Evolutionary conservation across 1,284 basidiomycete species (phyloP).

Genomic region (Marasmius fiardii): DNA sequence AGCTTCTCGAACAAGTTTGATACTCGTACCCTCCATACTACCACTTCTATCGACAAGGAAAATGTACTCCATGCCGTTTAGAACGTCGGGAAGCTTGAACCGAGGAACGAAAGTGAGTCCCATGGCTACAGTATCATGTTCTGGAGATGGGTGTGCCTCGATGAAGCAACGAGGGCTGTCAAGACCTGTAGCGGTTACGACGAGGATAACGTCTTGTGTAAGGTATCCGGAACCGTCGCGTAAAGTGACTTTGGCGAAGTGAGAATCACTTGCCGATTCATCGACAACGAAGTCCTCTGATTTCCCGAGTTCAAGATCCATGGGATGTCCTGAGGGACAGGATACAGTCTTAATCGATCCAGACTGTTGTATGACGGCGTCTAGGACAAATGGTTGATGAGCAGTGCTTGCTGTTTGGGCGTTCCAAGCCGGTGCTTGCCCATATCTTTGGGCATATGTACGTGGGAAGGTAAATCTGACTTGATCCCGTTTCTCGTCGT

Average conservation of each 20-base stretch:
- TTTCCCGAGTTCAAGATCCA: constrained; percentile 5
- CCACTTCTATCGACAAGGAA: constrained; percentile 34
- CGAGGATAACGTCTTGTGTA: constrained; percentile 21
- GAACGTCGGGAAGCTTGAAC: constrained; percentile 23
- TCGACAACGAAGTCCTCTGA: constrained; percentile 4
- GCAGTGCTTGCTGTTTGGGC: background rate
- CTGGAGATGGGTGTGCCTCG: constrained; percentile 16
- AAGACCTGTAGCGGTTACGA: constrained; percentile 19
- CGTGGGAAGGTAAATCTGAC: constrained; percentile 11
- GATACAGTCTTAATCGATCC: constrained; percentile 7
- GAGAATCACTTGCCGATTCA: background rate
- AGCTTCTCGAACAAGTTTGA: constrained; percentile 22
- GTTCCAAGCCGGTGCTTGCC: constrained; percentile 1
- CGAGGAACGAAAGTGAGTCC: constrained; percentile 28
- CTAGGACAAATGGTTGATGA: background rate
- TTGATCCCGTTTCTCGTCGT: constrained; percentile 12
- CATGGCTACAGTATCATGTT: constrained; percentile 20
- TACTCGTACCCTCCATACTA: constrained; percentile 26
- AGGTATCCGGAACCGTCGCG: constrained; percentile 5
- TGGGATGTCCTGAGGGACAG: constrained; percentile 11
- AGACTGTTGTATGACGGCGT: constrained; percentile 5
- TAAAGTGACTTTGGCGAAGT: constrained; percentile 4
- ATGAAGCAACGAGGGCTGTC: constrained; percentile 27
- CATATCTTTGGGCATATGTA: constrained; percentile 10
- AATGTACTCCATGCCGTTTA: constrained; percentile 27